Evolutionary conservation across 1,284 basidiomycete species (phyloP), one percentile per base, ranked within the genome.

Genomic region (Trichosporon sp.): DNA sequence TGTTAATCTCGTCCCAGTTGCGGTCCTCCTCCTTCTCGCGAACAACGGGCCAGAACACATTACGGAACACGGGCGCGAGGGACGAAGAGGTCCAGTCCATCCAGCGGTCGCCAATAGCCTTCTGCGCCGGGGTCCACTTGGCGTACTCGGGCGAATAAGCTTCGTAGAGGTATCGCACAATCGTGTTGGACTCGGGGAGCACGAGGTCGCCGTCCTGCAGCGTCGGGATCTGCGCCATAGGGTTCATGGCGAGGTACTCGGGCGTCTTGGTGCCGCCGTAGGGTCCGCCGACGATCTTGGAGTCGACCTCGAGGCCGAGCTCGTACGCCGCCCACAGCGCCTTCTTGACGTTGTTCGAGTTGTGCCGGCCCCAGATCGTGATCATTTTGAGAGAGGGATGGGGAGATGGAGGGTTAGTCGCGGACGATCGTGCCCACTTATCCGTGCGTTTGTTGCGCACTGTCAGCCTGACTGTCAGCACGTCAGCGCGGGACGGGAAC

Each of bases 271-370:
- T 52, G 49, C 56, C 58, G 27, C 62, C 65, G 37, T 37, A 60
- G 37, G 44, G 49, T 3, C 37, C 31, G 4, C 65, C 65, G 9
- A 61, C 62, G 52, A 59, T 46, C 14, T 59, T 33, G 5, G 25
- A 37, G n/a, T 64, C 58, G 40, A 56, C 61, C 14, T 37, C 8
- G 14, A 66, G 57, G 1, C 58, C 60, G 13, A 64, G 60, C 54
- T 66, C 65, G 29, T 59, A 25, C 1, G 65, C 65, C 5, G 56
- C 52, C 65, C 65, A 66, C 19, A 64, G 33, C 46, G 34, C 59
- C 57, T 66, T 66, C 58, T 61, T 61, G n/a, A 66, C 65, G 58
- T 66, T 66, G 21, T 25, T 56, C 32, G 52, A 57, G 62, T 66
- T 66, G 49, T 19, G 32, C 5, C 65, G 65, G 11, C 65, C 65